Evolutionary conservation across 2,329 filamentous ascomycete species (phyloP), one percentile per base, ranked within the genome.

Genomic region (Escovopsis sp.): DNA sequence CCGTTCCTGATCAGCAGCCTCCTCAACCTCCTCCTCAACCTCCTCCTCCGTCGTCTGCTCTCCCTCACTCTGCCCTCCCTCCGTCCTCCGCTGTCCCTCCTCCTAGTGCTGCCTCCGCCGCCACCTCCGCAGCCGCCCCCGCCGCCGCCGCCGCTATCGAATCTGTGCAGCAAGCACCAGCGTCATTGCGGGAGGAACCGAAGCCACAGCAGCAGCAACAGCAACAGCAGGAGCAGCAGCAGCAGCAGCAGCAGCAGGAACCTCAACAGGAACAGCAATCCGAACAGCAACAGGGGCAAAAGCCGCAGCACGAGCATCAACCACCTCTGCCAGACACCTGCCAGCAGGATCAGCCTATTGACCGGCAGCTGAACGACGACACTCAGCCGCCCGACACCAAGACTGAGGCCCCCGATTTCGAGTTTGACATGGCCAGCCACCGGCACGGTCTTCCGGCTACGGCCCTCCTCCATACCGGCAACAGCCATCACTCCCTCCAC

Each of bases 371-470:
- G 40, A 58, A 59, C 57, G 55, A 56, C 49, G 51, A 57, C 48
- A 52, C 49, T 50, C 51, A 49, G 52, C 51, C 50, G 42, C 41
- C 51, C 45, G 54, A 55, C 45, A 43, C 50, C 48, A 51, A 47
- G 40, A 45, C 52, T 39, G 46, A 41, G 31, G 41, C 20, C 29
- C 36, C 42, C 44, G 42, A 41, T 16, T 34, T 41, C 39, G 44
- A 43, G 33, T 37, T 49, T 43, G 54, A 59, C 45, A 61, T 61
- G 59, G 53, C 58, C 43, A 57, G 49, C 47, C 56, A 59, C 47
- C 52, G 48, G 37, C 44, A 47, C 4, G 45, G 43, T 35, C 25
- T 46, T 16, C 35, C 13, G 42, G 41, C 35, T 36, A 44, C 39
- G 27, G 41, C 41, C 11, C 43, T 42, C 13, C 43, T 15, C 8